Evolutionary conservation across 2,329 filamentous ascomycete genomes (phyloP).

Genomic region (Microsporum audouinii): DNA sequence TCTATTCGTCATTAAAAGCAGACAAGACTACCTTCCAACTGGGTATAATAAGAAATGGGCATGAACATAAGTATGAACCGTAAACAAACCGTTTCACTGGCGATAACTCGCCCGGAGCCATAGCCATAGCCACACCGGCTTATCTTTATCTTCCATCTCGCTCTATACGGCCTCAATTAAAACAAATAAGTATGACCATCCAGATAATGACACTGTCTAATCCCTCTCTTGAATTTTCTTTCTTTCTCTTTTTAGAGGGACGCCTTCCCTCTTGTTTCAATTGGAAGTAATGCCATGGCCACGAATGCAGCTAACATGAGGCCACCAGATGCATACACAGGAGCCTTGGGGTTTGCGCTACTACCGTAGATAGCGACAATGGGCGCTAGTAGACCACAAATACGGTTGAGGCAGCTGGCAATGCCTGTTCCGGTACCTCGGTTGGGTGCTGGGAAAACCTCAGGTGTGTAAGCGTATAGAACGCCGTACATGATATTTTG

Average conservation of each 20-base stretch:
- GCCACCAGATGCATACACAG: conserved; percentile 36
- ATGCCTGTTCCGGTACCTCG: conserved; percentile 45
- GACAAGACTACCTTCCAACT: background rate
- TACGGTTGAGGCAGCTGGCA: conserved; percentile 35
- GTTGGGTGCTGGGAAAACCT: conserved; percentile 46
- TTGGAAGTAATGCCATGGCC: conserved; percentile 36
- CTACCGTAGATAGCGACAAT: conserved; percentile 36
- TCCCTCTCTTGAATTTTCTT: background rate
- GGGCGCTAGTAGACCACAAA: conserved; percentile 35
- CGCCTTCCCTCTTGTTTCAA: conserved; percentile 37
- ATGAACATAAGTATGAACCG: background rate
- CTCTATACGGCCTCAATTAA: background rate
- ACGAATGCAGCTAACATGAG: conserved; percentile 36
- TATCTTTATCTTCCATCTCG: background rate
- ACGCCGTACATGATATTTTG: conserved; percentile 48
- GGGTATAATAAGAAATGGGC: conserved; percentile 1
- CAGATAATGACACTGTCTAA: background rate
- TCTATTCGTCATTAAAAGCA: background rate
- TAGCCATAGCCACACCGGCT: background rate
- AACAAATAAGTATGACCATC: background rate
- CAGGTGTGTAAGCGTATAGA: conserved; percentile 48
- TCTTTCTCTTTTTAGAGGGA: conserved; percentile 52
- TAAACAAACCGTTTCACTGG: background rate
- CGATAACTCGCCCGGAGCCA: background rate
- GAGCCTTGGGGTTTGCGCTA: conserved; percentile 29